Conservation (phyloP, 305 asterid species). For the Solanum aculeatissimum region DNA sequence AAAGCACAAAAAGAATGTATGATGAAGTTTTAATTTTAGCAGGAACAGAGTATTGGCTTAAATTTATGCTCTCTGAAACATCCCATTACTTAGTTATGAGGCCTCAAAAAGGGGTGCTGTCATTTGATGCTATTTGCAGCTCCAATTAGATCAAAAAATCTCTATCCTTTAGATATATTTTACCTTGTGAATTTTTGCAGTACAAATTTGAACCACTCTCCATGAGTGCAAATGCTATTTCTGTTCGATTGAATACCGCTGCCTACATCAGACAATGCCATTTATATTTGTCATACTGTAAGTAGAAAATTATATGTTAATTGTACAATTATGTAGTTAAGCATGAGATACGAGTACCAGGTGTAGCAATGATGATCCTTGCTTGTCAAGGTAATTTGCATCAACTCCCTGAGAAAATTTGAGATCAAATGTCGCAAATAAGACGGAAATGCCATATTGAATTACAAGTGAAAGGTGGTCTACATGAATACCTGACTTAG, state of each 20-base stretch:
- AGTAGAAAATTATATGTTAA: not conserved
- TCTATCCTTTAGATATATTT: conserved; percentile 3
- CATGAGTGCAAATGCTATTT: conserved; percentile 80
- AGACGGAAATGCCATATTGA: not conserved
- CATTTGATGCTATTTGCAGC: not conserved
- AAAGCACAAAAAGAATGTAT: not conserved
- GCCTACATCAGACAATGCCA: conserved; percentile 38
- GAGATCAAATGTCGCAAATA: conserved; percentile 9
- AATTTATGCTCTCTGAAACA: not conserved
- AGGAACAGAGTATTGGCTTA: not conserved
- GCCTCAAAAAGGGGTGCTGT: not conserved
- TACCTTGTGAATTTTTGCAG: conserved; percentile 84
- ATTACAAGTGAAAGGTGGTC: conserved; percentile 5
- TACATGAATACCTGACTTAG: conserved; percentile 56
- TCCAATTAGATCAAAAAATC: not conserved
- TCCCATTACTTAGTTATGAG: not conserved
- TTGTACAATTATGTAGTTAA: not conserved
- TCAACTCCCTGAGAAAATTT: conserved; percentile 61
- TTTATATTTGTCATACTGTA: not conserved
- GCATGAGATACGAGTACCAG: conserved; percentile 37
- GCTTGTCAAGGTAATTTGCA: conserved; percentile 86
- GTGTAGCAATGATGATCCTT: conserved; percentile 85
- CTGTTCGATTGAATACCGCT: conserved; percentile 85
- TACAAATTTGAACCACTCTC: conserved; percentile 65
- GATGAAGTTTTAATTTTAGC: not conserved